These are phyloP conservation scores for Calycina herbarum DNA, from an alignment of 2,329 filamentous ascomycete species.

Conservation along the genomic window DNA sequence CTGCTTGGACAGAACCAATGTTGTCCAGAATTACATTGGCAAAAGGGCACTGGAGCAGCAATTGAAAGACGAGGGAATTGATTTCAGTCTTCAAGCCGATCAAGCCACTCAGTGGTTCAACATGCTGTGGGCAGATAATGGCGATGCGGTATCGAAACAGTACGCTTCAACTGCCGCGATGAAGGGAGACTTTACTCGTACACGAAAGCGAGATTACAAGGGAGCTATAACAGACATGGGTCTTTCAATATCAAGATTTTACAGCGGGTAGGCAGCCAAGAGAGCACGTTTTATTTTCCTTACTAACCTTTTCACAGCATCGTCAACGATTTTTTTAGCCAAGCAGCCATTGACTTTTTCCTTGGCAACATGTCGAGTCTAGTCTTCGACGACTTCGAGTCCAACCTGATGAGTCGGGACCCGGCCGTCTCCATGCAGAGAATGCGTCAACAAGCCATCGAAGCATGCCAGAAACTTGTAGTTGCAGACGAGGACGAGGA, in stretches of 20 bases:
- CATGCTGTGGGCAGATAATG: slow-evolving; percentile 94
- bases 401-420: slow-evolving; percentile 89
- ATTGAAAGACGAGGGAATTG: slow-evolving; percentile 72
- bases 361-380: slow-evolving; percentile 82
- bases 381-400: slow-evolving; percentile 93
- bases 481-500: slow-evolving; percentile 83
- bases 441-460: slow-evolving; percentile 85
- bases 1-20: slow-evolving; percentile 92
- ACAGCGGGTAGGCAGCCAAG: slow-evolving; percentile 56
- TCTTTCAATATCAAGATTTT: slow-evolving; percentile 77
- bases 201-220: slow-evolving; percentile 83
- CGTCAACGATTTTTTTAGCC: slow-evolving; percentile 96
- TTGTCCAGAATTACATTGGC: slow-evolving; percentile 89
- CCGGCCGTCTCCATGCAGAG: slow-evolving; percentile 84
- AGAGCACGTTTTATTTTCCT: background rate
- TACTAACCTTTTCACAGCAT: slow-evolving; percentile 59
- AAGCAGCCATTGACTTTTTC: slow-evolving; percentile 91
- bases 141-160: slow-evolving; percentile 91
- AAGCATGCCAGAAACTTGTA: slow-evolving; percentile 82
- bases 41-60: slow-evolving; percentile 80
- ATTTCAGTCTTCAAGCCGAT: slow-evolving; percentile 73
- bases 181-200: slow-evolving; percentile 95
- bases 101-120: slow-evolving; percentile 92
- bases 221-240: slow-evolving; percentile 91
- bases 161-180: slow-evolving; percentile 94